These are phyloP conservation scores for Solanum sejunctum DNA, from an alignment of 257 asterid species.

Conservation along the genomic window DNA sequence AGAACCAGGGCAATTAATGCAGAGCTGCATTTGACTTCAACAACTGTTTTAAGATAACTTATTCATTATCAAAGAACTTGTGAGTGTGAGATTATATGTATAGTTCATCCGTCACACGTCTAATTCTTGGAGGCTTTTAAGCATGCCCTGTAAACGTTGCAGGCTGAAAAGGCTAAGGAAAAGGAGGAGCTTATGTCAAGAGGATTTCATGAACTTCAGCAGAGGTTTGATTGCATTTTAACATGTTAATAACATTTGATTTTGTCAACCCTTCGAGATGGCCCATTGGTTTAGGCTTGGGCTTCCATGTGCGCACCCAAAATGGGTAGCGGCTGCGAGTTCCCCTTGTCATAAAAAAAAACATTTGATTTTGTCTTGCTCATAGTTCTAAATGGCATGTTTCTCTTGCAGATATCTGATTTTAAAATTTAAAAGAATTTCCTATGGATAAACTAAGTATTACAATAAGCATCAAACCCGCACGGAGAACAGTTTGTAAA, in stretches of 20 bases:
- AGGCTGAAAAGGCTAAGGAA: conserved; percentile 92
- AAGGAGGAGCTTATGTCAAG: conserved; percentile 55
- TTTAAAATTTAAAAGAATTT: no score
- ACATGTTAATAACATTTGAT: background rate
- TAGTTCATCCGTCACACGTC: background rate
- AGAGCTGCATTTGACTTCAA: background rate
- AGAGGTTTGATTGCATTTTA: conserved; percentile 32
- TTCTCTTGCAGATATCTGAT: background rate
- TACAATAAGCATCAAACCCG: background rate
- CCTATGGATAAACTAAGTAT: background rate
- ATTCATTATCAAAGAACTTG: background rate
- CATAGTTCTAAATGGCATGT: background rate
- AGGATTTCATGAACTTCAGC: conserved; percentile 42
- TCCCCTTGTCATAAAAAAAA: no score
- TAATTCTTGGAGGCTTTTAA: background rate
- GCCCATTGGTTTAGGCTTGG: no score
- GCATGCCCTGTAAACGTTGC: conserved; percentile 5
- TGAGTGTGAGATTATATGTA: background rate
- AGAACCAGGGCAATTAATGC: background rate
- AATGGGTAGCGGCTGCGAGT: no score
- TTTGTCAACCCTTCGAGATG: background rate
- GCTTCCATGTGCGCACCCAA: no score
- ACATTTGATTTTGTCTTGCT: background rate
- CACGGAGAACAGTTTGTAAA: background rate
- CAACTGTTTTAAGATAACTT: background rate